These are phyloP conservation scores for Urochloa ruziziensis DNA, from an alignment of 176 grass and related monocot species.

Conservation along the genomic window DNA sequence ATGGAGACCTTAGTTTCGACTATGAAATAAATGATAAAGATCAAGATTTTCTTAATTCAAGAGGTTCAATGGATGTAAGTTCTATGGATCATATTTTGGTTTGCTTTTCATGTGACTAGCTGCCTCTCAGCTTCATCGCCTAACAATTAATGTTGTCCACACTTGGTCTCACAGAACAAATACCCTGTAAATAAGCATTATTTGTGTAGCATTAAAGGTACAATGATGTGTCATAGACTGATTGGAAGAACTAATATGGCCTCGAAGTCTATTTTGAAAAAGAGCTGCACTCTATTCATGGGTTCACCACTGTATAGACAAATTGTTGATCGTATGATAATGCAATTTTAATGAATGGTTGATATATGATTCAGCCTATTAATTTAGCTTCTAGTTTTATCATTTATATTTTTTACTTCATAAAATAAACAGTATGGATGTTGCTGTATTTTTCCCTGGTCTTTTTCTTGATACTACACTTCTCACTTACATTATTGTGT, in stretches of 20 bases:
- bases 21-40: constrained; percentile 60
- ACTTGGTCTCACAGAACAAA: neutral
- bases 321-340: neutral
- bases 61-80: constrained; percentile 76
- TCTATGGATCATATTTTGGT: neutral
- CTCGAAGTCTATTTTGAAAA: neutral
- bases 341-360: neutral
- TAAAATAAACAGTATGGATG: neutral
- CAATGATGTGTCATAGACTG: neutral
- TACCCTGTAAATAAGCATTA: constrained; percentile 4
- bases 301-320: neutral
- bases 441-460: neutral
- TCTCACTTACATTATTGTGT: neutral
- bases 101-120: neutral
- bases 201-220: neutral
- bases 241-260: neutral
- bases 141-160: neutral
- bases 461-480: neutral
- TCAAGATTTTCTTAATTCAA: constrained; percentile 45
- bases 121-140: neutral
- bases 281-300: neutral
- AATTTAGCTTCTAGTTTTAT: neutral
- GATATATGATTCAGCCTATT: neutral
- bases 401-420: constrained; percentile 4
- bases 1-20: constrained; percentile 68